Conservation (phyloP, 2,329 filamentous ascomycete species). For the Colletotrichum cuscutae region DNA sequence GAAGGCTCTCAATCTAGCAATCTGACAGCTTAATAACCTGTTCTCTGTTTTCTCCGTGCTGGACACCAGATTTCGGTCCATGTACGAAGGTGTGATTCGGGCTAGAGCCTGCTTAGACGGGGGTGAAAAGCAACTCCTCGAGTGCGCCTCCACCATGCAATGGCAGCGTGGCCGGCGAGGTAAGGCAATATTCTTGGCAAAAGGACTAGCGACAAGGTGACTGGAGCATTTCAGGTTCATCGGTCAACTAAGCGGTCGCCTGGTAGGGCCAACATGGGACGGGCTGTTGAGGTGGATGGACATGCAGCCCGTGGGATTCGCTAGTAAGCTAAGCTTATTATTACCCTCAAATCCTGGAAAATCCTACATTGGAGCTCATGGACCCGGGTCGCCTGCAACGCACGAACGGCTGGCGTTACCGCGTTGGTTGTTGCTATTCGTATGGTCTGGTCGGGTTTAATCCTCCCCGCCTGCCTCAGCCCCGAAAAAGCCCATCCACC, state of each 20-base stretch:
- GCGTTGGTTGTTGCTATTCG: background rate
- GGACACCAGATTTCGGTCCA: background rate
- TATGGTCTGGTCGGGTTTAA: background rate
- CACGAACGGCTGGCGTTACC: background rate
- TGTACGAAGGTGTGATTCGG: background rate
- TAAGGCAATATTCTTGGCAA: background rate
- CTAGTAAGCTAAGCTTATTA: conserved; percentile 12
- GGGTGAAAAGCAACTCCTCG: background rate
- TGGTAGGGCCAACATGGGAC: background rate
- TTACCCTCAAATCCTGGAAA: background rate
- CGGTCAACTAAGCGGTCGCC: background rate
- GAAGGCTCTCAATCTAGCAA: background rate
- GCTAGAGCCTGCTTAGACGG: background rate
- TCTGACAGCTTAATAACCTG: background rate
- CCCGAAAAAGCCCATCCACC: background rate
- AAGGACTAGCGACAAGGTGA: background rate
- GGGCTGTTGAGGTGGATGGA: background rate
- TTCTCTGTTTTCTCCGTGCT: background rate
- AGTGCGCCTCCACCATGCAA: background rate
- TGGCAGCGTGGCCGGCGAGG: background rate
- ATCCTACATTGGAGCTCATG: background rate
- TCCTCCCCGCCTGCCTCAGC: background rate
- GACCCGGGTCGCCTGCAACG: background rate
- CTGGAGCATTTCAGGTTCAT: background rate
- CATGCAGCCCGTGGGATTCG: background rate